Evolutionary conservation across 768 basidiomycete genomes (phyloP), one percentile per base, ranked within the genome.

Genomic region (Xerocomus spinulosus): DNA sequence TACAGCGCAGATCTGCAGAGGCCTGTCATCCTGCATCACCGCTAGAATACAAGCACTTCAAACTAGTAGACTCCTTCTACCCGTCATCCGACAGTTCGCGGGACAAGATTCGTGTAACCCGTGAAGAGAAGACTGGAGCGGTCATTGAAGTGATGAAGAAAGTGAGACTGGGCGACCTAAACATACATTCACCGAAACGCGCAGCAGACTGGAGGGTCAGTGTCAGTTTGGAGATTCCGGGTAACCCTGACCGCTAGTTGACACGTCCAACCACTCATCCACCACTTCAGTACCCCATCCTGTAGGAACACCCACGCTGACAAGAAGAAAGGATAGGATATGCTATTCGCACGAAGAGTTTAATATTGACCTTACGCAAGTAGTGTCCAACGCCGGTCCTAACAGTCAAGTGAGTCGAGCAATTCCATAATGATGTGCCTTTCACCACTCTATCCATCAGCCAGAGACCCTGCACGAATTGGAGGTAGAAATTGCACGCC

Each of bases 261-360:
- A 13, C 49, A 20, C 38, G 40, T 40, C 20, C 32, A 15, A 29
- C 25, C 42, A 38, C 30, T 49, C 37, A 45, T 43, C 25, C 18
- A 13, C 17, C n/a, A 30, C n/a, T 26, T 24, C 32, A 90, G 88
- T 81, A n/a, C 55, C 74, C 2, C 85, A 82, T 56, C 88, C 87
- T 1, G 56, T 82, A 36, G 88, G 87, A 12, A 63, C 77, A 7
- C 66, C 85, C 1, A 74, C 77, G 9, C 70, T 78, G 54, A 76
- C 80, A 26, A 78, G 89, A 49, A 74, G 78, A 70, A 99, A 96
- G 70, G 91, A 99, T 68, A 77, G 96, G 37, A 75, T 97, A 64
- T 87, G 89, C 59, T 99, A 99, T 66, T 71, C 83, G 4, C 96
- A 99, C 67, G 93, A 97, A 66, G 84, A 95, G 54, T 94, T 92